Evolutionary conservation across 306 rosid species (phyloP).

Genomic region (Vicia faba): DNA sequence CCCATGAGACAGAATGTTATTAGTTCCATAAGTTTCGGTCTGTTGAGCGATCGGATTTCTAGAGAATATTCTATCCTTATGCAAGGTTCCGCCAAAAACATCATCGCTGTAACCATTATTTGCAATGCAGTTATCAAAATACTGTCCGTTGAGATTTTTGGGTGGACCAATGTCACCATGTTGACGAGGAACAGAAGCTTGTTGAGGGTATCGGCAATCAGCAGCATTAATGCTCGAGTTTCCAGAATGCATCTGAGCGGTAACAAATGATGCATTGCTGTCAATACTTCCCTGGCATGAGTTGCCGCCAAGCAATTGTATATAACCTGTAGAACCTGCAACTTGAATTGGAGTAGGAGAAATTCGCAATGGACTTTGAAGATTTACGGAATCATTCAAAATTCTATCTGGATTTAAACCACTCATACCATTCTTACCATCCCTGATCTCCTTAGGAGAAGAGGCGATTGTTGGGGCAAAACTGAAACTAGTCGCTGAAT

Average conservation of each 20-base stretch:
- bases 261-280: conserved; percentile 47
- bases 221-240: conserved; percentile 33
- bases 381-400: conserved; percentile 45
- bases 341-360: conserved; percentile 46
- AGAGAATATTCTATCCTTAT: conserved; percentile 41
- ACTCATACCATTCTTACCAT: conserved; percentile 27
- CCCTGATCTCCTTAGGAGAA: conserved; percentile 44
- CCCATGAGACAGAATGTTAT: conserved; percentile 40
- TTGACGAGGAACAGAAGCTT: conserved; percentile 37
- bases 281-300: conserved; percentile 51
- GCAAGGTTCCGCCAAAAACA: conserved; percentile 42
- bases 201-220: conserved; percentile 40
- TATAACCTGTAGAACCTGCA: conserved; percentile 46
- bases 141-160: conserved; percentile 39
- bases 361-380: conserved; percentile 41
- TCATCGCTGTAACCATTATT: conserved; percentile 40
- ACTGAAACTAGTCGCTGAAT: conserved; percentile 41
- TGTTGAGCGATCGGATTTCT: conserved; percentile 43
- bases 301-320: conserved; percentile 45
- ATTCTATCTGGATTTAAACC: conserved; percentile 46
- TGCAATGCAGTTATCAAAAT: conserved; percentile 39
- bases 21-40: conserved; percentile 41
- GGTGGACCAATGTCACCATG: conserved; percentile 34
- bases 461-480: conserved; percentile 31
- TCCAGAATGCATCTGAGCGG: conserved; percentile 46